Evolutionary conservation across 192 early-diverging fungal species (phyloP).

Genomic region (Linnemannia exigua): DNA sequence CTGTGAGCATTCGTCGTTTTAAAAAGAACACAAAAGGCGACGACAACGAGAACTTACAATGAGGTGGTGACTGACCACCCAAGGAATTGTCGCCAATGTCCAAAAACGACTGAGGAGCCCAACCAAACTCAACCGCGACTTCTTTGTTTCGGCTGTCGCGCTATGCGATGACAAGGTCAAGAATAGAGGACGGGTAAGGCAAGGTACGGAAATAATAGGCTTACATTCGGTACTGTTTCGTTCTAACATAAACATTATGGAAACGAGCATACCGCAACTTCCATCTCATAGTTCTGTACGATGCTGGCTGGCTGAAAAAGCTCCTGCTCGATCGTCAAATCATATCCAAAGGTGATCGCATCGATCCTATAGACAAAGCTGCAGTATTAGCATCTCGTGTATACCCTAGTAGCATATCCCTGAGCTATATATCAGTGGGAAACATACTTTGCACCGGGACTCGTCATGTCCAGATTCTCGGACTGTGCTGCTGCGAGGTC

Average conservation of each 20-base stretch:
- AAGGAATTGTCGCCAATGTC: not conserved
- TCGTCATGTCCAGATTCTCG: conserved; percentile 45
- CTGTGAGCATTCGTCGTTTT: not conserved
- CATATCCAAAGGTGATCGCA: conserved; percentile 38
- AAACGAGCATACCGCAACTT: conserved; percentile 18
- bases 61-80: not conserved
- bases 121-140: conserved; percentile 44
- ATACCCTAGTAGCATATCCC: too few relatives aligned
- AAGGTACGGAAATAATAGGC: too few relatives aligned
- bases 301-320: conserved; percentile 3
- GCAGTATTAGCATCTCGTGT: too few relatives aligned
- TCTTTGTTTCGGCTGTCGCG: conserved; percentile 2
- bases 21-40: not conserved
- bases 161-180: not conserved
- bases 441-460: conserved; percentile 49
- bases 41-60: not conserved
- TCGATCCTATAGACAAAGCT: conserved; percentile 12
- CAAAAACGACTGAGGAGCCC: conserved; percentile 2
- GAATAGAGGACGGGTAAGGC: not conserved
- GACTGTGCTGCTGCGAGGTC: conserved; percentile 34
- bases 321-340: conserved; percentile 23
- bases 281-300: conserved; percentile 21
- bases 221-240: too few relatives aligned
- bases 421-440: too few relatives aligned
- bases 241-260: not conserved